Evolutionary conservation across 441 rosid species (phyloP).

Genomic region (Kokia cookei): DNA sequence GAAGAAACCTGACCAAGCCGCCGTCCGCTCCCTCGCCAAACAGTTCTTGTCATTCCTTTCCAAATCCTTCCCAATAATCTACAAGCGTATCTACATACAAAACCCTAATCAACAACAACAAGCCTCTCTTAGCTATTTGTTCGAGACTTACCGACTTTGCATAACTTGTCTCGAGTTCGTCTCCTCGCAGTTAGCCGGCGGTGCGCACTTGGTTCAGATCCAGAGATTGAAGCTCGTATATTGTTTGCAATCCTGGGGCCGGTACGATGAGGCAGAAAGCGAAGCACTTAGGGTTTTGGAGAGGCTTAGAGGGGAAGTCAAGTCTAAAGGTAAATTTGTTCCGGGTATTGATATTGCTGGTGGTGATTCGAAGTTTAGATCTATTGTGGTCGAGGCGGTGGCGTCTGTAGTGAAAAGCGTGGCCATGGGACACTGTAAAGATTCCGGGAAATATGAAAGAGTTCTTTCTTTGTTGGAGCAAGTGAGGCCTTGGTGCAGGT

Average conservation of each 20-base stretch:
- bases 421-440: constrained; percentile 40
- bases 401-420: constrained; percentile 45
- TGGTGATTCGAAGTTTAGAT: constrained; percentile 44
- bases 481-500: constrained; percentile 75
- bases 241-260: constrained; percentile 52
- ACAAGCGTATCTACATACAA: constrained; percentile 33
- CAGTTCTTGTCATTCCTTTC: constrained; percentile 35
- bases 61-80: constrained; percentile 32
- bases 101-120: constrained; percentile 11
- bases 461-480: constrained; percentile 49
- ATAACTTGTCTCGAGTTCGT: constrained; percentile 59
- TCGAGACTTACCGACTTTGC: constrained; percentile 49
- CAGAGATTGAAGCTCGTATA: constrained; percentile 51
- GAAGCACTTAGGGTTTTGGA: constrained; percentile 55
- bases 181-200: constrained; percentile 66
- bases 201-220: constrained; percentile 43
- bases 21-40: constrained; percentile 35
- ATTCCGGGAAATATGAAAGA: constrained; percentile 30
- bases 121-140: constrained; percentile 22
- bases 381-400: constrained; percentile 52
- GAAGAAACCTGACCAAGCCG: constrained; percentile 18
- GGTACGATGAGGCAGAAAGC: constrained; percentile 31
- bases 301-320: constrained; percentile 27
- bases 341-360: constrained; percentile 26
- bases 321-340: constrained; percentile 18